A percentile compares a stretch with the other conserved stretches of the same genome.
Conservation (phyloP, 441 rosid species). For the Brassica hybrid region DNA sequence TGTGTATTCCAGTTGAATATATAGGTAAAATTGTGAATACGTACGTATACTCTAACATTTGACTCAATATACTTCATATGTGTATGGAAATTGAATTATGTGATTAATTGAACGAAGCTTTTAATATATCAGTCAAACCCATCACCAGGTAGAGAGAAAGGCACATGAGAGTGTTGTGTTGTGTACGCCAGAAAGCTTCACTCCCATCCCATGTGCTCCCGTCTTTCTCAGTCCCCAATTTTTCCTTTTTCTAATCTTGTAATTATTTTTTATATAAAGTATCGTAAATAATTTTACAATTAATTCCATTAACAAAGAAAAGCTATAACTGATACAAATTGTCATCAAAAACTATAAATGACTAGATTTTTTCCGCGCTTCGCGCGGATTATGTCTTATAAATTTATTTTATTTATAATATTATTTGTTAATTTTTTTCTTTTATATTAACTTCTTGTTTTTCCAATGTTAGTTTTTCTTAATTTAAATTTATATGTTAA, state of each 20-base stretch:
- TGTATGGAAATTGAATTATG: neutral
- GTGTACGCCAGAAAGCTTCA: neutral
- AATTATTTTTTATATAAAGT: neutral
- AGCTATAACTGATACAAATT: neutral
- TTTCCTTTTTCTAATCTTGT: neutral
- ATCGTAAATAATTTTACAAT: too few species aligned
- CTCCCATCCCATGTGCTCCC: slow-evolving; percentile 39
- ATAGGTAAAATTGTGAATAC: neutral
- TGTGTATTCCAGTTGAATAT: neutral
- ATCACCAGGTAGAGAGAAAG: slow-evolving; percentile 6
- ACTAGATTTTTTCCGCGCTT: too few species aligned
- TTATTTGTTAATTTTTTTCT: too few species aligned
- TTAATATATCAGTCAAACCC: neutral
- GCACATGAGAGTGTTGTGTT: slow-evolving; percentile 33
- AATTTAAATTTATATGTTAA: too few species aligned
- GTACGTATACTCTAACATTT: neutral
- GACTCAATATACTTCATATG: neutral
- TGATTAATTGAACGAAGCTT: neutral
- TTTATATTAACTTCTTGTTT: too few species aligned
- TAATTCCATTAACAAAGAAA: neutral
- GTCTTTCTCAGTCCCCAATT: slow-evolving; percentile 28
- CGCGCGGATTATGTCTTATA: too few species aligned
- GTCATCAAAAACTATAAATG: slow-evolving; percentile 1
- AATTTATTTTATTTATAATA: too few species aligned
- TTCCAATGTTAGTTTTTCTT: too few species aligned